Evolutionary conservation across 768 basidiomycete species (phyloP), one percentile per base, ranked within the genome.

Genomic region (Amanita muscaria): DNA sequence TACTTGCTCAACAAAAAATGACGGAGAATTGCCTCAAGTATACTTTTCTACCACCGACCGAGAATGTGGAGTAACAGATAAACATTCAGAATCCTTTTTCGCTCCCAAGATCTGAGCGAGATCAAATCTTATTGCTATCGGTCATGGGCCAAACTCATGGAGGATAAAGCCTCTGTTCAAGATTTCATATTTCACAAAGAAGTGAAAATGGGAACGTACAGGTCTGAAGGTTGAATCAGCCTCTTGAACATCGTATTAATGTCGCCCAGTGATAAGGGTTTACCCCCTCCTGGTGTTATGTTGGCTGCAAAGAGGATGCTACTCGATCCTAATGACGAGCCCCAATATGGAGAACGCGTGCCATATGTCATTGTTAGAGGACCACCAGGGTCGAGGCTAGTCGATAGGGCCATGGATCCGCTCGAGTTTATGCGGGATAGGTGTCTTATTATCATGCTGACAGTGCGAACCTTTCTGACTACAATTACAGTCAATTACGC

Each of bases 111-210:
- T 60, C 69, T 98, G 7, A 93, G 87, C 49, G 65, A 80, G 53
- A 80, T 97, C 55, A 98, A 97, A 60, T 76, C 79, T 4, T 96
- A 92, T 54, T 93, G 91, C 54, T 80, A 74, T 51, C 67, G 70
- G 16, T 83, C 87, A 8, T 98, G 91, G 91, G 70, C 75, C 8
- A 88, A 85, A 57, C 72, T 99, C 32, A 60, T 92, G 35, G 81
- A 88, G 46, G 81, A 88, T 48, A 80, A 75, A 51, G 81, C 77
- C 2, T 83, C 88, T 2, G 64, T 88, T n/a, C 86, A 93, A 53
- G 93, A 98, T 59, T 96, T 96, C 55, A 83, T 91, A 27, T 91
- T 97, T 52, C 82, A 94, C 0, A 94, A 94, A 58, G 89, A 93
- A 62, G 92, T 98, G 22, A 82, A 68, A 54, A 73, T 98, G 72